phyloP scores from a whole-genome alignment of 345 rosid species.

The Lagerstroemia speciosa region DNA sequence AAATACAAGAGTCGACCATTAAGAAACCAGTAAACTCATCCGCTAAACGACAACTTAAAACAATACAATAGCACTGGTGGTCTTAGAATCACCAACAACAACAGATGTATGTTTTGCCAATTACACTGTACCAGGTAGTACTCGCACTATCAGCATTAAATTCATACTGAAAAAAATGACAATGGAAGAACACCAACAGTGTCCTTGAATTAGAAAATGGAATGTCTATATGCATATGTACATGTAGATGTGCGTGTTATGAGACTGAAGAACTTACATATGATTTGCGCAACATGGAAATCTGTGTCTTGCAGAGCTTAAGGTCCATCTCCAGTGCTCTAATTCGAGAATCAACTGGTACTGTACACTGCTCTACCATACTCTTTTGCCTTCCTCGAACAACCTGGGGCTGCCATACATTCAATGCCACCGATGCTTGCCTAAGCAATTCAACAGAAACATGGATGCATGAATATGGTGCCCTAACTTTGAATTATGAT shows the following conservation, averaged over 20 bases:
- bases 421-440: constrained; percentile 87
- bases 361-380: constrained; percentile 65
- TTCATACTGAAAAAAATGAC: neutral
- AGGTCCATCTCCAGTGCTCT: constrained; percentile 73
- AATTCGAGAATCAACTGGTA: constrained; percentile 53
- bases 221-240: neutral
- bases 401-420: constrained; percentile 86
- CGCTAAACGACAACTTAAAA: neutral
- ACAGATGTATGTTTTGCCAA: neutral
- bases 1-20: constrained; percentile 2
- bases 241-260: neutral
- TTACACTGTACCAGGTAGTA: neutral
- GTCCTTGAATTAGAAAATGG: neutral
- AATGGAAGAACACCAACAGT: neutral
- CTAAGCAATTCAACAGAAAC: constrained; percentile 21
- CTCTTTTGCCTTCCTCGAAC: constrained; percentile 62
- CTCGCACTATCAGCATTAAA: neutral
- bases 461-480: neutral
- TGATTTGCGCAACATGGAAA: constrained; percentile 38
- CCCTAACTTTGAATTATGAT: neutral
- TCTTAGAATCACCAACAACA: neutral
- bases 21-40: neutral
- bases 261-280: constrained; percentile 38
- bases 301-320: constrained; percentile 68
- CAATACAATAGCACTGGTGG: neutral